Conservation (phyloP, 345 rosid genomes). For the Erucastrum elatum region DNA sequence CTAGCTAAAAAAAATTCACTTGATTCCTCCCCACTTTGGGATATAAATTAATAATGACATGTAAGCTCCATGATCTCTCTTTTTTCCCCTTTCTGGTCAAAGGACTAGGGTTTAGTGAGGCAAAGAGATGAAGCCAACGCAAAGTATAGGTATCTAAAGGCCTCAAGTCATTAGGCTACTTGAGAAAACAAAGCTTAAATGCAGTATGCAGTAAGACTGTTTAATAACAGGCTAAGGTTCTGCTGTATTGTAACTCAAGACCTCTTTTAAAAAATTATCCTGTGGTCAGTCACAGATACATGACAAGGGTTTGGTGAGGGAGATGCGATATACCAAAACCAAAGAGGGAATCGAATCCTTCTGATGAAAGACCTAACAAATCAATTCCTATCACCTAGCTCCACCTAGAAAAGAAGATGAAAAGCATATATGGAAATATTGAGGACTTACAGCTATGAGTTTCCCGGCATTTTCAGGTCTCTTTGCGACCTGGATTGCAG, state of each 20-base stretch:
- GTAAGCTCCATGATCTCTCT: background rate
- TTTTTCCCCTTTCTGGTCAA: background rate
- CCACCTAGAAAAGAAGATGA: background rate
- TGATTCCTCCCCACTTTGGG: background rate
- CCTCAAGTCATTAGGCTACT: background rate
- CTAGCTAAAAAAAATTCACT: background rate
- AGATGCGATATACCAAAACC: background rate
- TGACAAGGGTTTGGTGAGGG: conserved; percentile 18
- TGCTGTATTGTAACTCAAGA: background rate
- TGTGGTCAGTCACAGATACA: conserved; percentile 23
- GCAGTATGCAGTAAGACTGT: background rate
- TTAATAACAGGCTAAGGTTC: background rate
- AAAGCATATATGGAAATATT: background rate
- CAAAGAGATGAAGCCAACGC: background rate
- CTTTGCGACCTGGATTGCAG: conserved; percentile 82
- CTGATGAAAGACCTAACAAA: background rate
- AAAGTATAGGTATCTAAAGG: background rate
- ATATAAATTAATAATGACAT: background rate
- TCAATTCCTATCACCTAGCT: conserved; percentile 16
- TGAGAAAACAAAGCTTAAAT: background rate
- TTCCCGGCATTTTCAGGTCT: conserved; percentile 94
- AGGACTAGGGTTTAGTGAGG: too few species aligned
- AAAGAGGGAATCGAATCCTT: background rate
- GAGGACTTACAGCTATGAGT: conserved; percentile 75
- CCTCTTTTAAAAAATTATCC: background rate